Conservation (phyloP, 331 rosid genomes). For the Saraca asoca region DNA sequence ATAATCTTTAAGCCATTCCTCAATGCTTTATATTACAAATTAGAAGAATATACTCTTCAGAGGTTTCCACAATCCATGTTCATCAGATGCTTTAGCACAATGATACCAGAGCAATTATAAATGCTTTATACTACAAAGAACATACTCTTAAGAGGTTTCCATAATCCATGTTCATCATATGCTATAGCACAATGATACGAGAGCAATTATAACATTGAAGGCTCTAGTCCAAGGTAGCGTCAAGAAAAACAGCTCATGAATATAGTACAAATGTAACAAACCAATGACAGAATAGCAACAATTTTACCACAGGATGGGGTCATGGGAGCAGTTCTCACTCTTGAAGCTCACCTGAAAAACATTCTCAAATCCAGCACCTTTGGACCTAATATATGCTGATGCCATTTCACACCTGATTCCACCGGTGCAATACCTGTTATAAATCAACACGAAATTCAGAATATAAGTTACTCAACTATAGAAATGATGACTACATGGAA, state of each 20-base stretch:
- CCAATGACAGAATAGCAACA: slow-evolving; percentile 9
- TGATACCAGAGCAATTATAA: slow-evolving; percentile 1
- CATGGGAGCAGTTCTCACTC: neutral
- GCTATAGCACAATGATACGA: slow-evolving; percentile 7
- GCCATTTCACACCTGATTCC: slow-evolving; percentile 99
- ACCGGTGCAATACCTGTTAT: slow-evolving; percentile 90
- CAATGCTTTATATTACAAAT: neutral
- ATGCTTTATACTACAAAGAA: neutral
- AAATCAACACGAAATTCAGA: slow-evolving; percentile 26
- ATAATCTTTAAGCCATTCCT: slow-evolving; percentile 9
- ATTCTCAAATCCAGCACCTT: slow-evolving; percentile 91
- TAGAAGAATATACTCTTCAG: slow-evolving; percentile 21
- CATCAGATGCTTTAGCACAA: slow-evolving; percentile 6
- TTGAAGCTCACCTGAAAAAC: slow-evolving; percentile 77
- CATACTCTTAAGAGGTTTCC: too few species aligned
- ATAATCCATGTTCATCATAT: slow-evolving; percentile 9
- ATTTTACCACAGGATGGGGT: neutral
- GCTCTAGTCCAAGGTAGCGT: slow-evolving; percentile 1
- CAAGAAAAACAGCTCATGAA: slow-evolving; percentile 8
- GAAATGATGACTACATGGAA: neutral
- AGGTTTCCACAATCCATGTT: slow-evolving; percentile 23
- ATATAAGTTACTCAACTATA: neutral
- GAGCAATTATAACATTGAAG: neutral
- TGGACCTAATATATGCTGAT: slow-evolving; percentile 89
- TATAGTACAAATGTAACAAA: slow-evolving; percentile 2